Percentiles rank a stretch among this genome's conserved stretches.
These are phyloP conservation scores for Apiospora sp. DNA, from an alignment of 2,329 filamentous ascomycete species.

Conservation along the genomic window DNA sequence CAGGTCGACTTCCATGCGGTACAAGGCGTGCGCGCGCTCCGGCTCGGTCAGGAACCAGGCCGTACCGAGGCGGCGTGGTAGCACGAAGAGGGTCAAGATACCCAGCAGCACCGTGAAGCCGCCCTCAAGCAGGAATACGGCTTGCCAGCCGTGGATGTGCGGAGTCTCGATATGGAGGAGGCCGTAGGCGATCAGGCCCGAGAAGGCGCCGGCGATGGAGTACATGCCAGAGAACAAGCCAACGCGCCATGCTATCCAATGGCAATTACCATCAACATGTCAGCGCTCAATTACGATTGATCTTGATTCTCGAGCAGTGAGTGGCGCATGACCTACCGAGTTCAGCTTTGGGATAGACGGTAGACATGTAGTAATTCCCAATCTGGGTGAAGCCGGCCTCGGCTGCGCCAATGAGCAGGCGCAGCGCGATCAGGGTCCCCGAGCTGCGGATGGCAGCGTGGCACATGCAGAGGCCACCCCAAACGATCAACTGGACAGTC, in stretches of 20 bases:
- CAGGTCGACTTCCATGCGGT: slow-evolving; percentile 41
- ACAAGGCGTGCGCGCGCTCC: slow-evolving; percentile 40
- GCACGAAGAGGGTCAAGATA: slow-evolving; percentile 53
- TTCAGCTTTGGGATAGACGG: slow-evolving; percentile 33
- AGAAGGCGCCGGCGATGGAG: slow-evolving; percentile 52
- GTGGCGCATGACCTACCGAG: not conserved
- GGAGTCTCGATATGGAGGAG: slow-evolving; percentile 52
- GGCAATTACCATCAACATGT: too few relatives aligned
- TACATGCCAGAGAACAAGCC: slow-evolving; percentile 32
- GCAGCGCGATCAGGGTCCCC: slow-evolving; percentile 31
- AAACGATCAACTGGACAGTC: slow-evolving; percentile 30
- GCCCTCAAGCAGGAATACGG: slow-evolving; percentile 64
- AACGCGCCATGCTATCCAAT: not conserved
- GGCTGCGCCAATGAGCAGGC: slow-evolving; percentile 34
- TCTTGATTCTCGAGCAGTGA: too few relatives aligned
- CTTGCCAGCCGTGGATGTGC: slow-evolving; percentile 52
- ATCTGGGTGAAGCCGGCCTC: slow-evolving; percentile 35
- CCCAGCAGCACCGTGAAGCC: slow-evolving; percentile 48
- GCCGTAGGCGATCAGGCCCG: slow-evolving; percentile 52
- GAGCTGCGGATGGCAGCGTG: slow-evolving; percentile 31
- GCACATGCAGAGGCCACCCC: slow-evolving; percentile 36
- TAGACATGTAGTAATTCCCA: slow-evolving; percentile 35
- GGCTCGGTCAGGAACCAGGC: slow-evolving; percentile 42
- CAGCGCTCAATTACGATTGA: not conserved
- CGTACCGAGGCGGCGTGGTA: slow-evolving; percentile 43